Evolutionary conservation across 164 flowering plant genomes (phyloP).

Genomic region (Vitis vinifera): DNA sequence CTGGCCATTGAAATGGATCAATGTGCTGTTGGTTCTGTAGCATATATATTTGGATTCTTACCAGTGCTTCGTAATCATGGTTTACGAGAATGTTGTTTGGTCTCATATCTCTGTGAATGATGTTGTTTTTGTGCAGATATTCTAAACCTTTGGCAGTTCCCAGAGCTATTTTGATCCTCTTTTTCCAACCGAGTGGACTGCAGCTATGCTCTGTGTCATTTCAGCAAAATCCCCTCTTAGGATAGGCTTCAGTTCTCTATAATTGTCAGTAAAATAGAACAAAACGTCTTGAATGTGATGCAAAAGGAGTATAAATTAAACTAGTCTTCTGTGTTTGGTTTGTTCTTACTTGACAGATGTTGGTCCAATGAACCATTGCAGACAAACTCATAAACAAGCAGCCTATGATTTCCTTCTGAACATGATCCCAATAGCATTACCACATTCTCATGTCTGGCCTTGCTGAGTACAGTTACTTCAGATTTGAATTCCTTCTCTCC

Average conservation of each 20-base stretch:
- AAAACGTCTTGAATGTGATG: background rate
- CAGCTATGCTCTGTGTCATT: conserved; percentile 35
- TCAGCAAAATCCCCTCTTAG: conserved; percentile 3
- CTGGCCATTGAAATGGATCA: background rate
- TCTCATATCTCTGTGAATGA: conserved; percentile 73
- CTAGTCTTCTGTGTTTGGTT: background rate
- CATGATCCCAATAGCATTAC: conserved; percentile 67
- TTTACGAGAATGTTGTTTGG: conserved; percentile 74
- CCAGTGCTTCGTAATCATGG: conserved; percentile 64
- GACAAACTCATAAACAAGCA: conserved; percentile 60
- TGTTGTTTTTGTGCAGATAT: conserved; percentile 57
- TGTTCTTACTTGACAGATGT: conserved; percentile 49
- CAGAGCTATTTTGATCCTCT: conserved; percentile 57
- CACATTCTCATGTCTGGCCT: conserved; percentile 52
- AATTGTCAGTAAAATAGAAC: background rate
- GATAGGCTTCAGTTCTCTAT: conserved; percentile 3
- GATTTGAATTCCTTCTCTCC: conserved; percentile 59
- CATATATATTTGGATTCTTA: conserved; percentile 14
- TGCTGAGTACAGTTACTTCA: conserved; percentile 57
- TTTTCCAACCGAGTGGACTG: conserved; percentile 50
- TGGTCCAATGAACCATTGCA: conserved; percentile 64
- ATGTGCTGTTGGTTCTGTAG: background rate
- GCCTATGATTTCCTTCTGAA: conserved; percentile 48
- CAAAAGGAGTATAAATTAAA: background rate
- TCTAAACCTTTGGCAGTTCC: conserved; percentile 64